Conservation (phyloP, 257 asterid species). For the Perilla frutescens region DNA sequence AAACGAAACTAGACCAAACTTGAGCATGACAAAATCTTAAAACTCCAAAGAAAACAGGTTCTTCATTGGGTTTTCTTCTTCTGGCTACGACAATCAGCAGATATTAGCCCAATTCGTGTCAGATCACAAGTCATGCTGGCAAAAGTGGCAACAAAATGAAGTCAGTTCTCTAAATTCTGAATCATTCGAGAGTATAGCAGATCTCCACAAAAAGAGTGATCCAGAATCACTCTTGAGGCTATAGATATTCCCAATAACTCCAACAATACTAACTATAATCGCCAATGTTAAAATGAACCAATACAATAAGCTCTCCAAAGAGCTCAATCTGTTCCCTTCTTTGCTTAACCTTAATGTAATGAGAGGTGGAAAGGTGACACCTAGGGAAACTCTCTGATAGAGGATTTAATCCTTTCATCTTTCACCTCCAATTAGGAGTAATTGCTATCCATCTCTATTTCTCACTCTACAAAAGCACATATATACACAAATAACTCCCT, state of each 20-base stretch:
- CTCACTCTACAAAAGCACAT: slow-evolving; percentile 14
- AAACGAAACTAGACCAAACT: background rate
- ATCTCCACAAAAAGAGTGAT: slow-evolving; percentile 21
- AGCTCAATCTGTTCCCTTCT: slow-evolving; percentile 59
- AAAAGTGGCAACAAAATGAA: background rate
- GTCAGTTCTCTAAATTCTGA: slow-evolving; percentile 7
- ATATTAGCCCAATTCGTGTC: background rate
- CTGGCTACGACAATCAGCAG: slow-evolving; percentile 9
- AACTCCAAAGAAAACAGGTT: slow-evolving; percentile 4
- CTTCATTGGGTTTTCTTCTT: background rate
- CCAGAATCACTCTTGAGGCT: slow-evolving; percentile 51
- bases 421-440: slow-evolving; percentile 62
- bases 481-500: background rate
- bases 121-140: background rate
- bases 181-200: slow-evolving; percentile 18
- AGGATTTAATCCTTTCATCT: too few species aligned
- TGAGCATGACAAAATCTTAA: slow-evolving; percentile 14
- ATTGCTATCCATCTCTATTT: slow-evolving; percentile 61
- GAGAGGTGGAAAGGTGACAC: slow-evolving; percentile 86
- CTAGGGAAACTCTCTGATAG: slow-evolving; percentile 83
- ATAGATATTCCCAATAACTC: slow-evolving; percentile 76
- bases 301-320: slow-evolving; percentile 57
- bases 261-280: slow-evolving; percentile 67
- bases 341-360: slow-evolving; percentile 75
- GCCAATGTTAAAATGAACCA: slow-evolving; percentile 82